phyloP scores from a whole-genome alignment of 768 basidiomycete species.

The Boletus fagicola region DNA sequence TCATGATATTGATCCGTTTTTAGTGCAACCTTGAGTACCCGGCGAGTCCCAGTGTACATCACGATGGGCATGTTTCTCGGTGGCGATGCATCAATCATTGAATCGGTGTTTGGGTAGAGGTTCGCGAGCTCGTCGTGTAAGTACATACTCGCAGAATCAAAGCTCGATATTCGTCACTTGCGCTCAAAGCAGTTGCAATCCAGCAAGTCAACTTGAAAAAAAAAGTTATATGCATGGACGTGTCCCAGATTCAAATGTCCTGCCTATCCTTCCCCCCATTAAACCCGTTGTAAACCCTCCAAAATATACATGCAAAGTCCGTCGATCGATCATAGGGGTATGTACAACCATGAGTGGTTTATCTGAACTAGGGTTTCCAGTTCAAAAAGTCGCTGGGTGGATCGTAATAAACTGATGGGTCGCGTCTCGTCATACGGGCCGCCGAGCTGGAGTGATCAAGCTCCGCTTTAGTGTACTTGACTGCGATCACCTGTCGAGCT shows the following conservation, averaged over 20 bases:
- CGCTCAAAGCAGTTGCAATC: neutral
- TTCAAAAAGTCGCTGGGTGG: neutral
- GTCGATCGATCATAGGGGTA: slow-evolving; percentile 8
- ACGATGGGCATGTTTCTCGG: neutral
- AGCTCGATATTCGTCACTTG: neutral
- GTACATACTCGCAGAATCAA: neutral
- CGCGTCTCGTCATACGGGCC: neutral
- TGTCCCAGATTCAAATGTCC: neutral
- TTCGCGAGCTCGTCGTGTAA: neutral
- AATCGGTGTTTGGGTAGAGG: neutral
- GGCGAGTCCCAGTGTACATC: neutral
- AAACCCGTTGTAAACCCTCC: neutral
- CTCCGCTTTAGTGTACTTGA: neutral
- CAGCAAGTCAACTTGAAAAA: neutral
- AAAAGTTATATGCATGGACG: neutral
- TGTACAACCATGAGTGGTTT: slow-evolving; percentile 21
- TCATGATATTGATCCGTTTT: neutral
- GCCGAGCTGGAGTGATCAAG: neutral
- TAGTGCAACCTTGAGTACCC: neutral
- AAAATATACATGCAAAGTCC: neutral
- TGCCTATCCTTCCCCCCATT: neutral
- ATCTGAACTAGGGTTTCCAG: neutral
- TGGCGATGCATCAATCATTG: neutral
- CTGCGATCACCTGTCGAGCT: neutral
- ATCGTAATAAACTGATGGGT: neutral